Percentiles rank a stretch among this genome's conserved stretches.
Evolutionary conservation across 257 asterid genomes (phyloP).

Genomic region (Lantana camara): DNA sequence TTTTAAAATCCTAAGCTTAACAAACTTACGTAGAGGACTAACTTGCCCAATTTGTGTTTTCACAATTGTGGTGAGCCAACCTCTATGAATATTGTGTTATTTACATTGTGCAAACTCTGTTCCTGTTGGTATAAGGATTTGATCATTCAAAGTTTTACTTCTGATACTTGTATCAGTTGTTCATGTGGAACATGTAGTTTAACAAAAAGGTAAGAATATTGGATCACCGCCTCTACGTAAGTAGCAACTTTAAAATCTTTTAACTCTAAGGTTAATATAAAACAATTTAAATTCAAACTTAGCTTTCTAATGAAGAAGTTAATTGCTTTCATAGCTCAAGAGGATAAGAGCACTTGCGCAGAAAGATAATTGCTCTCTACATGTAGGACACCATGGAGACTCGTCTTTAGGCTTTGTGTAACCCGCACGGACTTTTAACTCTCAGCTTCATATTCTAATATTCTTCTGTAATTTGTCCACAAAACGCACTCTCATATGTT

Average conservation of each 20-base stretch:
- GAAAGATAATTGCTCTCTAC: background rate
- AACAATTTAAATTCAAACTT: constrained; percentile 1
- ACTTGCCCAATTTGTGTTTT: too few species aligned
- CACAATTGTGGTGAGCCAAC: too few species aligned
- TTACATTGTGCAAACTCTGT: too few species aligned
- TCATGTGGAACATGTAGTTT: too few species aligned
- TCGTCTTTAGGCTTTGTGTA: background rate
- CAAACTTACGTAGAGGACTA: too few species aligned
- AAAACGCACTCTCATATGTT: constrained; percentile 2
- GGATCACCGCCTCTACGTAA: background rate
- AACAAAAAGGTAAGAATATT: background rate
- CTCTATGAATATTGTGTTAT: too few species aligned
- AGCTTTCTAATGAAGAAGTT: background rate
- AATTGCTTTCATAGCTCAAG: background rate
- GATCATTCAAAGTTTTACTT: too few species aligned
- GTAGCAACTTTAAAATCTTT: constrained; percentile 11
- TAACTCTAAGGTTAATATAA: constrained; percentile 9
- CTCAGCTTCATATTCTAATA: background rate
- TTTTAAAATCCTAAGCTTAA: too few species aligned
- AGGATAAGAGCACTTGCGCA: background rate
- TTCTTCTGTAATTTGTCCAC: background rate
- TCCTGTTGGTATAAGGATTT: too few species aligned
- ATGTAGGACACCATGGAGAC: background rate
- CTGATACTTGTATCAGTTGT: too few species aligned
- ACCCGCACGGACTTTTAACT: constrained; percentile 6